Evolutionary conservation across 495 filamentous ascomycete species (phyloP).

Genomic region (Hyaloscypha variabilis): DNA sequence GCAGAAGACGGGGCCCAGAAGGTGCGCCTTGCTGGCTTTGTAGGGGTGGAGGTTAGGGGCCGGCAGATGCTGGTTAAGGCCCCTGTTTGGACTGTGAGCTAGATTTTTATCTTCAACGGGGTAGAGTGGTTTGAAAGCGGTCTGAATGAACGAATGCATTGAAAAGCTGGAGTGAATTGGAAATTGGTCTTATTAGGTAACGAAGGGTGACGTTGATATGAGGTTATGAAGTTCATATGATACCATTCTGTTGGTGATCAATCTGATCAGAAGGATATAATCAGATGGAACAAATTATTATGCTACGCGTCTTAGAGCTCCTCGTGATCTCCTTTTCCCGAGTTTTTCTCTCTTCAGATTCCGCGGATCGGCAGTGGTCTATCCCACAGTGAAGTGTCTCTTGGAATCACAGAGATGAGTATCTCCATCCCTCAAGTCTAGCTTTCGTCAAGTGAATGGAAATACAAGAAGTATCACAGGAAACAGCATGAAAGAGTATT

Average conservation of each 20-base stretch:
- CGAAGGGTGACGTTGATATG: slow-evolving; percentile 2
- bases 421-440: too few relatives aligned
- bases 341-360: too few relatives aligned
- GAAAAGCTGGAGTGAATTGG: slow-evolving; percentile 1
- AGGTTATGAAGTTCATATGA: slow-evolving; percentile 11
- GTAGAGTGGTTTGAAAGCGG: not conserved
- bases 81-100: slow-evolving; percentile 72
- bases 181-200: not conserved
- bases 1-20: slow-evolving; percentile 47
- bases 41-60: slow-evolving; percentile 83
- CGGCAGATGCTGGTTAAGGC: slow-evolving; percentile 85
- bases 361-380: too few relatives aligned
- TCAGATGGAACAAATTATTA: not conserved
- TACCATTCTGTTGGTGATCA: slow-evolving; percentile 5
- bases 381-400: not conserved
- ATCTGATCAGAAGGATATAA: not conserved
- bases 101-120: slow-evolving; percentile 1
- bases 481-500: not conserved
- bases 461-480: not conserved
- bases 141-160: not conserved
- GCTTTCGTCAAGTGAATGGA: too few relatives aligned
- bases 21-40: slow-evolving; percentile 82
- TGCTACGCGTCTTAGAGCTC: not conserved
- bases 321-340: too few relatives aligned
- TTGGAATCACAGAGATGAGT: too few relatives aligned